Base-by-base conservation (phyloP, 1,139 yeast genomes). In the Saccharomyces hybrid region DNA sequence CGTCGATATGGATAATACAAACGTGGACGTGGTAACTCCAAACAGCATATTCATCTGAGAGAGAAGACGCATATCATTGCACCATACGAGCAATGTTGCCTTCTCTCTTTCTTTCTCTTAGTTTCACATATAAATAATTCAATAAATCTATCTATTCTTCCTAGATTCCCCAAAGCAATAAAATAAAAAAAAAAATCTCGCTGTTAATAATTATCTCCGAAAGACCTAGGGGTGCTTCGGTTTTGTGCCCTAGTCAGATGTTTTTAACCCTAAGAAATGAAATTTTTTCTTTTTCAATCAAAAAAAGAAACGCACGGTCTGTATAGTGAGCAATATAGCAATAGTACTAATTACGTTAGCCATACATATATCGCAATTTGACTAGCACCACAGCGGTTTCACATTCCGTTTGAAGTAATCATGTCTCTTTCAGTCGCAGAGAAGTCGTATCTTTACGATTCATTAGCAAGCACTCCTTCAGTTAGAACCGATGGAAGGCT, bases 381-480 rank as follows among this genome's bases (percentile, higher is more conserved):
- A 5, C 23, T 11, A 5, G 44, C 25, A 38, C 25, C 25, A 11
- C 23, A 16, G 6, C n/a, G 9, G 26, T 9, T 9, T 5, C 44
- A 38, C 5, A 9, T 38, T 16, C 5, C 6, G 2, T 20, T 16
- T 38, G 5, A 4, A 38, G 9, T 5, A 38, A 9, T 8, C 13
- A 85, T 84, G 89, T 77, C 81, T 48, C 74, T 89, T 57, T 90
- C 97, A 4, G 87, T 91, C 11, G 87, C 98, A 0, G 99, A 91
- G 72, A 80, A 89, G 63, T 80, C 90, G 7, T 91, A 85, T 67
- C 73, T 91, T 32, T 81, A 83, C 63, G 90, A 86, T 52, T 89
- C 97, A 1, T 75, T 91, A 49, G 72, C 76, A 2, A 76, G 80
- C 44, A 65, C 69, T 7, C 88, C 89, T 0, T 83, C 88, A 7